Percentiles rank a stretch among this genome's conserved stretches.
phyloP scores from a whole-genome alignment of 2,329 filamentous ascomycete species.

The Leptographium flavum region DNA sequence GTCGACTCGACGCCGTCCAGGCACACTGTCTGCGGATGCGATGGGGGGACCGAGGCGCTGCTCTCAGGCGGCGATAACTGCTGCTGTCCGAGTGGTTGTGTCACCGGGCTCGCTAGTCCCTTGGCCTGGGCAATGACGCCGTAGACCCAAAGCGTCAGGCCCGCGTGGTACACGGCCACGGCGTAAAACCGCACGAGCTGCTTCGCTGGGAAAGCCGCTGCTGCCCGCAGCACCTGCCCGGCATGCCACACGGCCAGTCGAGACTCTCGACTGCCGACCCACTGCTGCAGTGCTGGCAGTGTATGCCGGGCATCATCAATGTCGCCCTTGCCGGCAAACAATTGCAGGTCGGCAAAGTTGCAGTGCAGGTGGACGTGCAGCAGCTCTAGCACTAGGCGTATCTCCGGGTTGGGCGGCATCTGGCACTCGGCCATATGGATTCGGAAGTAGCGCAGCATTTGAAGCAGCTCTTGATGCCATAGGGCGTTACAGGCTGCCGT shows the following conservation, averaged over 20 bases:
- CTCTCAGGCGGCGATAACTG: too few relatives aligned
- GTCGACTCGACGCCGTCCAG: slow-evolving; percentile 37
- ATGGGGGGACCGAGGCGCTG: not conserved
- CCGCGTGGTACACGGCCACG: slow-evolving; percentile 54
- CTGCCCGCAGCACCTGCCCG: slow-evolving; percentile 9
- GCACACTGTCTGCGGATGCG: not conserved
- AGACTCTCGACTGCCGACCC: slow-evolving; percentile 5
- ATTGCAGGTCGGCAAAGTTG: slow-evolving; percentile 48
- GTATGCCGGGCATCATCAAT: slow-evolving; percentile 43
- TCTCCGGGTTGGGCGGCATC: not conserved
- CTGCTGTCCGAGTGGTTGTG: too few relatives aligned
- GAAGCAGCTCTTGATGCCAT: slow-evolving; percentile 48
- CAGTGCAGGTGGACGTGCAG: slow-evolving; percentile 51
- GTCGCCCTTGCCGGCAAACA: slow-evolving; percentile 54
- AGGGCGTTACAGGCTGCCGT: not conserved
- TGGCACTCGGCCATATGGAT: not conserved
- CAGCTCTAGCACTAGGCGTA: slow-evolving; percentile 34
- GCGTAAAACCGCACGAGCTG: slow-evolving; percentile 52
- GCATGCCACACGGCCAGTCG: slow-evolving; percentile 11
- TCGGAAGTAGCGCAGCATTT: slow-evolving; percentile 34
- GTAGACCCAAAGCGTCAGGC: slow-evolving; percentile 55
- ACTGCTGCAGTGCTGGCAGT: slow-evolving; percentile 8
- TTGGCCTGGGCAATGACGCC: slow-evolving; percentile 31
- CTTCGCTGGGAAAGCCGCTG: slow-evolving; percentile 21
- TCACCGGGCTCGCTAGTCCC: too few relatives aligned